A percentile compares a stretch with the other conserved stretches of the same genome.
Conservation (phyloP, 306 rosid species). For the Quercus ilex region DNA sequence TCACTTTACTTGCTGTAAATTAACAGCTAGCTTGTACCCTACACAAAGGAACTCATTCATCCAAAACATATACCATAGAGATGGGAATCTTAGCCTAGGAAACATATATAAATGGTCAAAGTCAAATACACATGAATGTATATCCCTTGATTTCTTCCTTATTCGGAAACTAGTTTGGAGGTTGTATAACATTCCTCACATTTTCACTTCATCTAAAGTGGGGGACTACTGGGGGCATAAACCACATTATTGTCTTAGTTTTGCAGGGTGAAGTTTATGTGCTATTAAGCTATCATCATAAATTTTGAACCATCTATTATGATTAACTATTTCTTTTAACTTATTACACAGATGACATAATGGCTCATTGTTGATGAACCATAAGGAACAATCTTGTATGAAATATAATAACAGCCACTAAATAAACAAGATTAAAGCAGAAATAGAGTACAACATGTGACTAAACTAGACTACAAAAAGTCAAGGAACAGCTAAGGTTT, state of each 20-base stretch:
- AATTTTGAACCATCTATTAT: not conserved
- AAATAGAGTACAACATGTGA: not conserved
- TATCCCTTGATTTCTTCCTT: not conserved
- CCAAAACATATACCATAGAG: not conserved
- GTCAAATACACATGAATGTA: not conserved
- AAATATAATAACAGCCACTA: not conserved
- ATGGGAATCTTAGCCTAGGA: not conserved
- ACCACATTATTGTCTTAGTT: not conserved
- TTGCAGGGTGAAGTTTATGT: not conserved
- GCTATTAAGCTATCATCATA: not conserved
- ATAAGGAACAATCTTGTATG: not conserved
- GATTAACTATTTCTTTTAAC: not conserved
- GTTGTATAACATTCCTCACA: not conserved
- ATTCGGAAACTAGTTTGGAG: not conserved
- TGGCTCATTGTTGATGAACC: not conserved
- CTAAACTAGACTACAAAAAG: slow-evolving; percentile 3
- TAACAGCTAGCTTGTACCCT: not conserved
- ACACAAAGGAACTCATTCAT: not conserved
- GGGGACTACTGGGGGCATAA: not conserved
- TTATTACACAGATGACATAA: not conserved
- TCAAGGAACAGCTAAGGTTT: slow-evolving; percentile 3
- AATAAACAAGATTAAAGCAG: not conserved
- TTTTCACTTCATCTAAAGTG: not conserved
- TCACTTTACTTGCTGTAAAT: not conserved
- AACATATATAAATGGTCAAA: not conserved